Conservation (phyloP, 768 basidiomycete genomes). For the Lyophyllum semitale region DNA sequence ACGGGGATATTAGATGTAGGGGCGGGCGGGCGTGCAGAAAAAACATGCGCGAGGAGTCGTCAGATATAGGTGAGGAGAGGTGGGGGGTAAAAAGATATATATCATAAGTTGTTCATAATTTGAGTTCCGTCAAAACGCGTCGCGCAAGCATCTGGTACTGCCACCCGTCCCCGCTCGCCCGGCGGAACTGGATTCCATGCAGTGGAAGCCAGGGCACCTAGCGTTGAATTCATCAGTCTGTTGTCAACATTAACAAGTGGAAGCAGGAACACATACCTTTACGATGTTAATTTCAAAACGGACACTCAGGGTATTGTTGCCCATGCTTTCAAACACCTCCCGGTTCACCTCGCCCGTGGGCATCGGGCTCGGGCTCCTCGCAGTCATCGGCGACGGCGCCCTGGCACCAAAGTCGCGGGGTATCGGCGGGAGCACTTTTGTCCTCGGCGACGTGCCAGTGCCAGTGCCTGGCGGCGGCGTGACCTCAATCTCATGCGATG, state of each 20-base stretch:
- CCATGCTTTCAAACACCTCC: slow-evolving; percentile 72
- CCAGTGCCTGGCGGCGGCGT: slow-evolving; percentile 33
- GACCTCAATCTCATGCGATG: slow-evolving; percentile 32
- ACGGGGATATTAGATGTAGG: too few species aligned
- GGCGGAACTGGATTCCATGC: slow-evolving; percentile 94
- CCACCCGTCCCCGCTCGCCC: slow-evolving; percentile 90
- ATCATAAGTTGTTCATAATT: slow-evolving; percentile 50
- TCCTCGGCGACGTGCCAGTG: slow-evolving; percentile 50
- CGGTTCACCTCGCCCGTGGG: slow-evolving; percentile 69
- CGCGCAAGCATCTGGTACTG: slow-evolving; percentile 96
- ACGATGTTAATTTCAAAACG: slow-evolving; percentile 97
- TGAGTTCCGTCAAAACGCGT: slow-evolving; percentile 84
- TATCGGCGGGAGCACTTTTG: slow-evolving; percentile 77
- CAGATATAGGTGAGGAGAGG: too few species aligned
- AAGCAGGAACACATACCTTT: slow-evolving; percentile 64
- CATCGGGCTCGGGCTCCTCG: slow-evolving; percentile 49
- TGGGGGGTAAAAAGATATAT: neutral
- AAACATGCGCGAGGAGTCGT: too few species aligned
- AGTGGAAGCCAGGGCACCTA: slow-evolving; percentile 92
- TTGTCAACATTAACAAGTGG: neutral
- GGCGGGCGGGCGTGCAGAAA: too few species aligned
- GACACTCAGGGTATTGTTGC: slow-evolving; percentile 80
- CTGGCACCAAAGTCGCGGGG: slow-evolving; percentile 62
- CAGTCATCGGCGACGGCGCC: slow-evolving; percentile 25
- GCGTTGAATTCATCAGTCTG: slow-evolving; percentile 6